A percentile compares a stretch with the other conserved stretches of the same genome.
Evolutionary conservation across 108 stramenopile genomes (phyloP).

Genomic region (Discostella pseudostelligera): DNA sequence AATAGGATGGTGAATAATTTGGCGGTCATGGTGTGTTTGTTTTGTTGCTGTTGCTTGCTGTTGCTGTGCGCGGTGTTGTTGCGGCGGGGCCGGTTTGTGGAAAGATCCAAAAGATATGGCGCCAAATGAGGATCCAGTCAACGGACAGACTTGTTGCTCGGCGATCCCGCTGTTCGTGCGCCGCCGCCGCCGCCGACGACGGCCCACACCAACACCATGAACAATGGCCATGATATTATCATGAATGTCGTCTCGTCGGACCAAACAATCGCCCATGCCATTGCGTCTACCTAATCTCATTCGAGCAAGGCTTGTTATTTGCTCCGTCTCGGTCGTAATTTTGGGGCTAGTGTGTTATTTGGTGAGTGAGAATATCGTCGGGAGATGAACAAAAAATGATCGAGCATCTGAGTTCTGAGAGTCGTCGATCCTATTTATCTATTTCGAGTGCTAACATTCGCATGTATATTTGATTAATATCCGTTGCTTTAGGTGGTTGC

Average conservation of each 20-base stretch:
- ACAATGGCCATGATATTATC: too few species aligned
- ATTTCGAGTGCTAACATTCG: neutral
- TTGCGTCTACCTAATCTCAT: too few species aligned
- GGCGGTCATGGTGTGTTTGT: neutral
- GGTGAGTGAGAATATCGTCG: neutral
- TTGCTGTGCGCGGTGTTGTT: neutral
- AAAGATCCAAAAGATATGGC: neutral
- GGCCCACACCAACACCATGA: too few species aligned
- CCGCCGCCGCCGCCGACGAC: too few species aligned
- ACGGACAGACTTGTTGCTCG: too few species aligned
- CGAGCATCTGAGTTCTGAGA: neutral
- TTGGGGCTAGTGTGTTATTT: neutral
- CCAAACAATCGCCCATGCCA: too few species aligned
- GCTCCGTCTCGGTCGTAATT: too few species aligned
- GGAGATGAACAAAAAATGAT: neutral
- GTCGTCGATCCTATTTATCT: neutral
- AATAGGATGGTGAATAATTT: constrained; percentile 36
- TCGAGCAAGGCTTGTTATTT: too few species aligned
- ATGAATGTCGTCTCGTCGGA: too few species aligned
- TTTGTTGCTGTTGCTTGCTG: neutral
- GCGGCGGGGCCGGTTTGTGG: too few species aligned
- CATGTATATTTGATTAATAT: neutral
- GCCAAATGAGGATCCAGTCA: too few species aligned
- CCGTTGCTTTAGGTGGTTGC: neutral
- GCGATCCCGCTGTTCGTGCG: too few species aligned